A percentile compares a stretch with the other conserved stretches of the same genome.
phyloP scores from a whole-genome alignment of 164 flowering plant species.

The Nelumbo lutea region DNA sequence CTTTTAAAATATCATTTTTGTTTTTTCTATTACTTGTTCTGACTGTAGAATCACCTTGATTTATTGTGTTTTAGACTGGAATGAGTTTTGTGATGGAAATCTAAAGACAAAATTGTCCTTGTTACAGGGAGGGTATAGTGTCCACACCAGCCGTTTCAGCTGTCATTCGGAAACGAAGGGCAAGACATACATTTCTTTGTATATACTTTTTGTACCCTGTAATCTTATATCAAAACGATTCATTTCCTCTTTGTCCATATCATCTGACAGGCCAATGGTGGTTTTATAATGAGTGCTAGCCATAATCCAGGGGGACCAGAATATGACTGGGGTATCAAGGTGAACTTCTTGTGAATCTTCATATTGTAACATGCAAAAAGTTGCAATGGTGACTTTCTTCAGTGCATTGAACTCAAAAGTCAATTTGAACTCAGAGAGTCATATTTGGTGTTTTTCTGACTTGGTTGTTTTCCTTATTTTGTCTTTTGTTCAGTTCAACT shows the following conservation, averaged over 20 bases:
- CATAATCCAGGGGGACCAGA: constrained; percentile 99
- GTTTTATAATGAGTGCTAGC: constrained; percentile 99
- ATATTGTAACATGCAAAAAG: neutral
- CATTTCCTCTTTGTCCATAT: neutral
- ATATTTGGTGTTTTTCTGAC: neutral
- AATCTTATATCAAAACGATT: constrained; percentile 3
- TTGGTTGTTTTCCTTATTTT: neutral
- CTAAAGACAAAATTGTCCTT: neutral
- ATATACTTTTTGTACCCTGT: neutral
- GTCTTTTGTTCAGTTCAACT: constrained; percentile 62
- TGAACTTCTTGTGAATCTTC: constrained; percentile 17
- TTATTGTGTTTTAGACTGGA: neutral
- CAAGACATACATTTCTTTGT: constrained; percentile 19
- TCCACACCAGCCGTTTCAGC: constrained; percentile 99
- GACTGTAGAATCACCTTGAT: no score
- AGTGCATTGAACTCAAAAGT: neutral
- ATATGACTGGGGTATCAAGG: constrained; percentile 99
- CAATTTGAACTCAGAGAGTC: neutral
- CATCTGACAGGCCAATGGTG: constrained; percentile 86
- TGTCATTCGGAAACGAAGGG: constrained; percentile 91
- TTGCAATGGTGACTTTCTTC: neutral
- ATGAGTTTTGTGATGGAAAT: neutral
- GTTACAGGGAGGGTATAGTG: constrained; percentile 86
- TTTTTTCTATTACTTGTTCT: no score
- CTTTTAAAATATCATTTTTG: no score